These are phyloP conservation scores for Pseudocercospora pini-densiflorae DNA, from an alignment of 2,329 filamentous ascomycete genomes.

Conservation along the genomic window DNA sequence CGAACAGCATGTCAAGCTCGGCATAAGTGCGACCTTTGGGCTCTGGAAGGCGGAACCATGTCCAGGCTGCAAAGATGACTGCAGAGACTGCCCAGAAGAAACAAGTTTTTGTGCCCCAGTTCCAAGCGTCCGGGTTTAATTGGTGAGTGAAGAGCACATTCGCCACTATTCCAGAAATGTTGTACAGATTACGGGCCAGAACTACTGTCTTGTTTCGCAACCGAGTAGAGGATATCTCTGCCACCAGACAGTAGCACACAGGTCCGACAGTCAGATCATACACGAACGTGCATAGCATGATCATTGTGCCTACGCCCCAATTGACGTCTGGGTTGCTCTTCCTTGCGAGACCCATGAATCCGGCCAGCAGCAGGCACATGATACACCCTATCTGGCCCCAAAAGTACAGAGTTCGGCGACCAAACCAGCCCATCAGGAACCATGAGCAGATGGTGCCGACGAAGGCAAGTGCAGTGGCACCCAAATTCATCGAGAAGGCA, in stretches of 20 bases:
- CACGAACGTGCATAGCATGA: slow-evolving; percentile 26
- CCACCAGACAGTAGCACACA: slow-evolving; percentile 33
- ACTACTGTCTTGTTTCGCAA: slow-evolving; percentile 37
- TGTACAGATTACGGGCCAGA: slow-evolving; percentile 33
- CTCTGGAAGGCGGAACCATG: slow-evolving; percentile 50
- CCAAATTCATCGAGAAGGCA: slow-evolving; percentile 44
- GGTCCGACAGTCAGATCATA: slow-evolving; percentile 35
- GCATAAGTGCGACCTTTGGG: slow-evolving; percentile 48
- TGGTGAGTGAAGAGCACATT: slow-evolving; percentile 28
- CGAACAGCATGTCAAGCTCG: slow-evolving; percentile 52
- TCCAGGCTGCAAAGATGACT: slow-evolving; percentile 44
- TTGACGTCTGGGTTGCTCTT: slow-evolving; percentile 16
- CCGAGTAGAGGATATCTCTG: slow-evolving; percentile 36
- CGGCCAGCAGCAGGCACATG: slow-evolving; percentile 28
- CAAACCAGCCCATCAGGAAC: slow-evolving; percentile 40
- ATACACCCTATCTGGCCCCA: slow-evolving; percentile 27
- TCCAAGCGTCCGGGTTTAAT: slow-evolving; percentile 24
- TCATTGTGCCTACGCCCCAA: slow-evolving; percentile 31
- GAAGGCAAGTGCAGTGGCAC: slow-evolving; percentile 36
- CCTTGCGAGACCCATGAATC: slow-evolving; percentile 28
- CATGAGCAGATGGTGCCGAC: slow-evolving; percentile 39
- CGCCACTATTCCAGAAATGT: slow-evolving; percentile 32
- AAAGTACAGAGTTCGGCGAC: slow-evolving; percentile 43
- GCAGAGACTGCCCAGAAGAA: slow-evolving; percentile 50
- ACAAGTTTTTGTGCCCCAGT: slow-evolving; percentile 26